Evolutionary conservation across 2,329 filamentous ascomycete genomes (phyloP).

Genomic region (Cladorrhinum sp.): DNA sequence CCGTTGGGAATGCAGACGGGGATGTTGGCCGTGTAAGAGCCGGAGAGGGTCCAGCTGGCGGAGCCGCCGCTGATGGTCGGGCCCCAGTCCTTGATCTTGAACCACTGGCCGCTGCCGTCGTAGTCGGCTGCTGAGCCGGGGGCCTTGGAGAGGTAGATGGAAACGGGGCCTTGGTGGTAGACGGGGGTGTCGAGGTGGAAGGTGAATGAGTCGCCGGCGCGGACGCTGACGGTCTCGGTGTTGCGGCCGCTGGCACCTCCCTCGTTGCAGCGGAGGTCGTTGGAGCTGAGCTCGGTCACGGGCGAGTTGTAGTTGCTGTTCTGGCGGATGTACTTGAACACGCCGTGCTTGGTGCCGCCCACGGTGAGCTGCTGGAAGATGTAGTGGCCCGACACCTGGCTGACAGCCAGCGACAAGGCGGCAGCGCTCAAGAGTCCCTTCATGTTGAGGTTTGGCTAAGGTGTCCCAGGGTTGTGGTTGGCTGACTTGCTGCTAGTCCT

Average conservation of each 20-base stretch:
- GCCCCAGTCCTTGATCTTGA: conserved; percentile 41
- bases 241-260: conserved; percentile 34
- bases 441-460: conserved; percentile 20
- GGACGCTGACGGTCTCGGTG: conserved; percentile 36
- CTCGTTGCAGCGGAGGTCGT: conserved; percentile 41
- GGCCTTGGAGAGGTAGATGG: conserved; percentile 42
- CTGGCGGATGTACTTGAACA: conserved; percentile 42
- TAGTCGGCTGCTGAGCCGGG: conserved; percentile 36
- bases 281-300: conserved; percentile 39
- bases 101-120: conserved; percentile 41
- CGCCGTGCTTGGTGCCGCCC: conserved; percentile 31
- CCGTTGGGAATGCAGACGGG: conserved; percentile 53
- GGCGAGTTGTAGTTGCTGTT: conserved; percentile 50
- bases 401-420: conserved; percentile 32
- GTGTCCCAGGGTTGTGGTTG: too few species aligned
- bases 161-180: conserved; percentile 41
- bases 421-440: conserved; percentile 24
- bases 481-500: too few species aligned
- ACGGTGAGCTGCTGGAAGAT: conserved; percentile 41
- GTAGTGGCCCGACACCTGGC: conserved; percentile 39
- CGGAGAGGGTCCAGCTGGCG: conserved; percentile 15
- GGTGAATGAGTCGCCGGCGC: conserved; percentile 39
- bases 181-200: conserved; percentile 42
- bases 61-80: conserved; percentile 14
- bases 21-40: conserved; percentile 40